phyloP scores from a whole-genome alignment of 768 basidiomycete species.

The Coprinopsis marcescibilis region DNA sequence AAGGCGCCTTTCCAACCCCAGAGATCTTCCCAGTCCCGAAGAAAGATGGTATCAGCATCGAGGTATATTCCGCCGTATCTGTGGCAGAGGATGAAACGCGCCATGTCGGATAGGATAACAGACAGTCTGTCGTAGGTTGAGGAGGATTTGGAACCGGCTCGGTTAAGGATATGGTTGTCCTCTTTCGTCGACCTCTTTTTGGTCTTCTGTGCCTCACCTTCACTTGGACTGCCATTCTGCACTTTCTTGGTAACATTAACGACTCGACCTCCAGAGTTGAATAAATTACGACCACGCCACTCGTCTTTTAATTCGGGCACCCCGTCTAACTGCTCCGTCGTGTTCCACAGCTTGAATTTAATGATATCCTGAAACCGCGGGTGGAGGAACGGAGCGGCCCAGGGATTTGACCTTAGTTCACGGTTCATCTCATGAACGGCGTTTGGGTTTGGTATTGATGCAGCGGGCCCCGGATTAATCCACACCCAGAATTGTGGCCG shows the following conservation, averaged over 20 bases:
- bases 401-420: constrained; percentile 77
- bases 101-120: constrained; percentile 95
- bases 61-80: constrained; percentile 96
- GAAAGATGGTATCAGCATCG: constrained; percentile 91
- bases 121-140: constrained; percentile 85
- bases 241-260: constrained; percentile 45
- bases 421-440: constrained; percentile 81
- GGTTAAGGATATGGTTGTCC: constrained; percentile 48
- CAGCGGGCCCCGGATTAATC: constrained; percentile 96
- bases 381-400: constrained; percentile 94
- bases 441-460: constrained; percentile 72
- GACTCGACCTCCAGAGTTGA: constrained; percentile 82
- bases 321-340: constrained; percentile 92
- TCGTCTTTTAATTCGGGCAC: constrained; percentile 85
- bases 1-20: constrained; percentile 98
- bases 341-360: constrained; percentile 97
- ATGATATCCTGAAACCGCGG: constrained; percentile 87
- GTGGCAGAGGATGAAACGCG: constrained; percentile 94
- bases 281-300: constrained; percentile 81
- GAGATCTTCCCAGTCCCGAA: constrained; percentile 97
- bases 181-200: constrained; percentile 20
- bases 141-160: constrained; percentile 82
- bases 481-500: constrained; percentile 95
- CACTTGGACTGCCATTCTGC: too few species aligned
- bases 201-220: too few species aligned